Evolutionary conservation across 2,329 filamentous ascomycete species (phyloP), one percentile per base, ranked within the genome.

Genomic region (Penicillium fuscoglaucum): DNA sequence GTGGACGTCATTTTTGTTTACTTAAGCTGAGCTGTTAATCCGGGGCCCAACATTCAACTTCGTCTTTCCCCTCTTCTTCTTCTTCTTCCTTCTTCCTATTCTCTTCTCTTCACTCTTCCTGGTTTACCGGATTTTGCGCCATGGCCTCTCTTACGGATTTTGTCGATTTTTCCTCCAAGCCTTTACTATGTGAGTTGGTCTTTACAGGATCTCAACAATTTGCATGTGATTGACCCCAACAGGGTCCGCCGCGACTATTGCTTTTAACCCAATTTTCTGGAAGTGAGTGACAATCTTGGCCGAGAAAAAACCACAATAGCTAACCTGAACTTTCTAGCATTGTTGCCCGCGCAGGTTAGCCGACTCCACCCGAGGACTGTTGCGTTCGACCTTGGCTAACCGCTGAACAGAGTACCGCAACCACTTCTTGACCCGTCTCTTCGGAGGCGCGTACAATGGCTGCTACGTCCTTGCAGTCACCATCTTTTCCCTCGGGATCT

Each of bases 251-350:
- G 83, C 82, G 56, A 85, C 90, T 53, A 96, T 99, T 78, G 84
- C 88, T 49, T 98, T 99, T 79, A 99, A 99, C 78, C 95, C 95
- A 24, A 88, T 95, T n/a, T 98, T 97, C 78, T 99, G 95, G 95
- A 99, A 99, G 93, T 96, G 83, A 82, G 90, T 84, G 53, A 41
- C 43, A 10, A 41, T 61, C 45, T 37, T 19, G 12, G 51, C 60
- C 2, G 63, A 45, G 40, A 44, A 40, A 37, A 43, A 37, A 43
- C 6, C 17, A 15, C n/a, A 28, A 65, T 48, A 45, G 52, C 64
- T 69, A 52, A 68, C 43, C 17, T 45, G 31, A 55, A 15, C 51
- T 21, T 53, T 63, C 33, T 66, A 96, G 91, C 76, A 90, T 92
- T 70, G 87, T 91, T 67, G 92, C 92, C 61, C 88, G 92, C 70